Base-by-base conservation (phyloP, 306 rosid genomes). In the Rosa rugosa region DNA sequence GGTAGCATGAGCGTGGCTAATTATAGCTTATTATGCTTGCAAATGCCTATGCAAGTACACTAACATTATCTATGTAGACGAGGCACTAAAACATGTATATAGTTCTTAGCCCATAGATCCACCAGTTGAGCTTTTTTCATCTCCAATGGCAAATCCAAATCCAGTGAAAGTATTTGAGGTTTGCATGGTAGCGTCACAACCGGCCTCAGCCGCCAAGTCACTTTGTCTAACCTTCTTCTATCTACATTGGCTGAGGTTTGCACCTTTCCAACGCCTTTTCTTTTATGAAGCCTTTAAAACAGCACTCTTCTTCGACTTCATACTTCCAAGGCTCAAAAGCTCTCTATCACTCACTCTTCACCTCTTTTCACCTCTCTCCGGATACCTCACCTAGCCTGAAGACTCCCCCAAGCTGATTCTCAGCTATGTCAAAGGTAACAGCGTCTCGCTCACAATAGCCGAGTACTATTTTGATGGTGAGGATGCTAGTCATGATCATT, bases 281-380 rank as follows among this genome's bases (percentile, higher is more conserved):
- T 85, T 80, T 79, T 85, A 80, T 53, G 50, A 81, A 66, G 82
- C 75, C 1, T 42, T 10, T 42, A 42, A 42, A 8, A 8, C 11
- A 8, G 46, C 46, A 42, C 46, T 42, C 46, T 42, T 42, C 1
- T 42, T 42, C 11, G 11, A 42, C 46, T 42, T 10, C 11, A 42
- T 6, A 42, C 46, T 42, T 42, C 46, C 46, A 8, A 42, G 46
- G 46, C 89, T 89, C 75, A 85, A 82, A 56, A 36, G 76, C 23
- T 83, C 89, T 0, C 89, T 87, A 54, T 87, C 93, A 14, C 86
- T 77, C 36, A 71, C 91, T 38, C 93, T 89, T 78, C 78, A 78
- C 11, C 78, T 82, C 77, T 89, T 83, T 63, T 68, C 78, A 40
- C 87, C 88, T 27, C 88, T 89, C 0, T 84, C 86, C 4, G 87